phyloP scores from a whole-genome alignment of 164 flowering plant genomes.

The Amborella trichopoda region DNA sequence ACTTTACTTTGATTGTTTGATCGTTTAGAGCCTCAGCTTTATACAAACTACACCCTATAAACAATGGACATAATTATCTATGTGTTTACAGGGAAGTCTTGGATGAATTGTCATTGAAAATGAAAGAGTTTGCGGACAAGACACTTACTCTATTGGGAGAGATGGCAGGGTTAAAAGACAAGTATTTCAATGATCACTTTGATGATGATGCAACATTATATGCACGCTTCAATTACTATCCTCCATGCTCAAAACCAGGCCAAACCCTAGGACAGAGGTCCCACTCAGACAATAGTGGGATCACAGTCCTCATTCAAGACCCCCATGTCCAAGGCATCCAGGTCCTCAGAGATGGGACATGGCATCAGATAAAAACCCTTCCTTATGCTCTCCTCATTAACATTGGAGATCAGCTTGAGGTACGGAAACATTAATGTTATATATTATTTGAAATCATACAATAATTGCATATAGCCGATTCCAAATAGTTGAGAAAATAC shows the following conservation, averaged over 20 bases:
- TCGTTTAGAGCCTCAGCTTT: no score
- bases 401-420: constrained; percentile 7
- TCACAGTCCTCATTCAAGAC: constrained; percentile 27
- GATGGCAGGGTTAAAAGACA: constrained; percentile 20
- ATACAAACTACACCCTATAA: no score
- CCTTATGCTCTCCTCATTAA: constrained; percentile 3
- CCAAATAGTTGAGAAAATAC: no score
- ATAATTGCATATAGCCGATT: no score
- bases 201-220: constrained; percentile 7
- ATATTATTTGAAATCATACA: no score
- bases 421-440: no score
- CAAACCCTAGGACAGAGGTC: constrained; percentile 22
- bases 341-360: constrained; percentile 16
- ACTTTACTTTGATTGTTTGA: no score
- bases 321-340: constrained; percentile 32
- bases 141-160: constrained; percentile 22
- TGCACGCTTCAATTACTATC: constrained; percentile 32
- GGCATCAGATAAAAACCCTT: constrained; percentile 17
- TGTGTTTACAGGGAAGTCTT: constrained; percentile 22
- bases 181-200: constrained; percentile 15
- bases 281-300: constrained; percentile 24
- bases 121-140: constrained; percentile 4
- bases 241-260: constrained; percentile 31
- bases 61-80: no score
- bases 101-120: constrained; percentile 17